A percentile compares a stretch with the other conserved stretches of the same genome.
Conservation (phyloP, 257 asterid species). For the Solanum chilense region DNA sequence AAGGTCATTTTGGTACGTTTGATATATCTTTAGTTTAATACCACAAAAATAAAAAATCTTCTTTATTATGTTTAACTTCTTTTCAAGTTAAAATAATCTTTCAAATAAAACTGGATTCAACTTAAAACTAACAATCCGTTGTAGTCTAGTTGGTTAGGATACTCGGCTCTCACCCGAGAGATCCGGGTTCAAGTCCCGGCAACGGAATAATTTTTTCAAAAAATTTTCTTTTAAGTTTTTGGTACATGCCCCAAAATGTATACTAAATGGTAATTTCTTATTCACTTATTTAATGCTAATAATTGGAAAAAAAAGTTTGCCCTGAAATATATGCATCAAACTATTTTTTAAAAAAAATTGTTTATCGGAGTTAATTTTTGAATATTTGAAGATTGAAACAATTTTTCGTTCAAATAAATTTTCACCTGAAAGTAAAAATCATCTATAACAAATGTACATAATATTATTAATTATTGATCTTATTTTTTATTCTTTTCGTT, state of each 20-base stretch:
- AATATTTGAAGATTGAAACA: neutral
- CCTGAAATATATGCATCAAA: neutral
- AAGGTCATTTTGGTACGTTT: neutral
- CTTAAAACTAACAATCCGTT: neutral
- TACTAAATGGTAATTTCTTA: neutral
- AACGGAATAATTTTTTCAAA: neutral
- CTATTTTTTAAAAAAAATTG: neutral
- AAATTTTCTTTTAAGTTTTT: neutral
- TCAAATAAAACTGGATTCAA: neutral
- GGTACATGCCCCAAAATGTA: neutral
- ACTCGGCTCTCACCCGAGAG: constrained; percentile 98
- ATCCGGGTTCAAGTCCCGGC: constrained; percentile 95
- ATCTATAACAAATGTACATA: no score
- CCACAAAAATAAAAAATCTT: neutral
- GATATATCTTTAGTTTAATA: no score
- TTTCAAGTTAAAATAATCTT: no score
- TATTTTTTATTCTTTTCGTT: neutral
- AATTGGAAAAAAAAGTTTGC: neutral
- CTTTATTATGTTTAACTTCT: neutral
- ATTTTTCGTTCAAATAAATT: neutral
- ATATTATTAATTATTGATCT: neutral
- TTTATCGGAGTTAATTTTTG: neutral
- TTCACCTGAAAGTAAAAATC: no score
- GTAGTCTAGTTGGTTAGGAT: constrained; percentile 99
- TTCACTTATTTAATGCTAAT: neutral